Evolutionary conservation across 2,329 filamentous ascomycete genomes (phyloP).

Genomic region (Stagonosporopsis tanaceti): DNA sequence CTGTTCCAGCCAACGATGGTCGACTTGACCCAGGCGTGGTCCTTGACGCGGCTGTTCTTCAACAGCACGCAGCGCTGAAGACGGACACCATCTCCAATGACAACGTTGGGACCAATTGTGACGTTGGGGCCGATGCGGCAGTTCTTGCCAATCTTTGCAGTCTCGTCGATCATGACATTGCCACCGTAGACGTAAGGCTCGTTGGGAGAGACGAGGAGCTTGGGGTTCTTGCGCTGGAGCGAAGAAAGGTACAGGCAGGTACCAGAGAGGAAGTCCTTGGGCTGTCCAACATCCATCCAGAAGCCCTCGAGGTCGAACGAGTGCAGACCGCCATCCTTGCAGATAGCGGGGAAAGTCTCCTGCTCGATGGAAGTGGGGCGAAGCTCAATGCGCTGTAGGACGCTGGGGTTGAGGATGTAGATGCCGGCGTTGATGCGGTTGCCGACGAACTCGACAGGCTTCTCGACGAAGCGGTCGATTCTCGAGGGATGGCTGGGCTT

Average conservation of each 20-base stretch:
- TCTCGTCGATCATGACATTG: slow-evolving; percentile 93
- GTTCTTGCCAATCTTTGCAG: slow-evolving; percentile 96
- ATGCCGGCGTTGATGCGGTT: slow-evolving; percentile 99
- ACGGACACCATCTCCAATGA: slow-evolving; percentile 91
- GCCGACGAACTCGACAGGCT: slow-evolving; percentile 97
- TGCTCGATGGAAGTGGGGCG: slow-evolving; percentile 98
- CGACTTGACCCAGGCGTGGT: slow-evolving; percentile 98
- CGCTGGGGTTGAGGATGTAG: slow-evolving; percentile 94
- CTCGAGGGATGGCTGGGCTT: slow-evolving; percentile 88
- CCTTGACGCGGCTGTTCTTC: slow-evolving; percentile 91
- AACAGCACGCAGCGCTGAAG: slow-evolving; percentile 93
- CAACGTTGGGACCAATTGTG: slow-evolving; percentile 90
- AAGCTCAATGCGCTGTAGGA: slow-evolving; percentile 91
- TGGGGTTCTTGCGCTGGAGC: slow-evolving; percentile 86
- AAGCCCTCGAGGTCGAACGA: slow-evolving; percentile 96
- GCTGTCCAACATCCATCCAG: slow-evolving; percentile 99
- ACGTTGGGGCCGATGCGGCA: slow-evolving; percentile 98
- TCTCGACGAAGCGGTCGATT: slow-evolving; percentile 99
- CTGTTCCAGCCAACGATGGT: slow-evolving; percentile 99
- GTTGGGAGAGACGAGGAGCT: slow-evolving; percentile 76
- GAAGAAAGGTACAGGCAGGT: slow-evolving; percentile 97
- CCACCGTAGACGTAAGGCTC: slow-evolving; percentile 88
- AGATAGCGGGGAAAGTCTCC: slow-evolving; percentile 96
- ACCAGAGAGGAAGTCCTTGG: slow-evolving; percentile 96
- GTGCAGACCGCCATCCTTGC: slow-evolving; percentile 87